Evolutionary conservation across 2,329 filamentous ascomycete species (phyloP).

Genomic region (Aureobasidium lini): DNA sequence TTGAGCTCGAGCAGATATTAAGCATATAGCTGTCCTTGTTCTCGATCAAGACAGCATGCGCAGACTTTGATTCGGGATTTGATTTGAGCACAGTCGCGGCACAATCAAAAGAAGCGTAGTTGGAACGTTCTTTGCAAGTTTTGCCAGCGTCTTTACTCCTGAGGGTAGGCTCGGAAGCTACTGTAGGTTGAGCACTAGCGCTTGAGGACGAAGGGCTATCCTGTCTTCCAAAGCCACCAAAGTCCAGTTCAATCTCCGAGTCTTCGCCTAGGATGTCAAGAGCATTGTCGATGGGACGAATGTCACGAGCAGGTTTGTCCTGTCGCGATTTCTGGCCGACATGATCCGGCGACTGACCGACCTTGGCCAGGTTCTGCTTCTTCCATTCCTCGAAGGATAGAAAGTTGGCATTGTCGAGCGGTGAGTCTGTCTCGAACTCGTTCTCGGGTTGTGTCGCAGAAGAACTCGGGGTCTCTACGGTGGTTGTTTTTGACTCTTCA

Average conservation of each 20-base stretch:
- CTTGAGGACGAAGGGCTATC: slow-evolving; percentile 1
- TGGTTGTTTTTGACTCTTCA: neutral
- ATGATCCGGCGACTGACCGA: slow-evolving; percentile 68
- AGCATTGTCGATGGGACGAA: slow-evolving; percentile 55
- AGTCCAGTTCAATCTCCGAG: slow-evolving; percentile 72
- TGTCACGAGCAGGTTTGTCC: slow-evolving; percentile 41
- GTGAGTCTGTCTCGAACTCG: slow-evolving; percentile 55
- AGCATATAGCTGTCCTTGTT: slow-evolving; percentile 99
- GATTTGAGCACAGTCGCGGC: slow-evolving; percentile 90
- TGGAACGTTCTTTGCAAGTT: slow-evolving; percentile 96
- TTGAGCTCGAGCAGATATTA: slow-evolving; percentile 74
- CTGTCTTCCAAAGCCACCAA: slow-evolving; percentile 51
- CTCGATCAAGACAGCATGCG: slow-evolving; percentile 83
- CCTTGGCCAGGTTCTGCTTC: slow-evolving; percentile 79
- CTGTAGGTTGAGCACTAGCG: slow-evolving; percentile 1
- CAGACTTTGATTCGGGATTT: slow-evolving; percentile 76
- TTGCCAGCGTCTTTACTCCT: slow-evolving; percentile 90
- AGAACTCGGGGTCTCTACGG: neutral
- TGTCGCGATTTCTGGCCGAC: slow-evolving; percentile 46
- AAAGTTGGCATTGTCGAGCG: slow-evolving; percentile 70
- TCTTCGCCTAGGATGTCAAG: slow-evolving; percentile 80
- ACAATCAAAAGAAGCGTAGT: slow-evolving; percentile 95
- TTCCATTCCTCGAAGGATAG: slow-evolving; percentile 99
- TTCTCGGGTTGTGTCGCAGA: slow-evolving; percentile 26
- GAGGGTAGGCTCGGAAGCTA: slow-evolving; percentile 30